Evolutionary conservation across 495 filamentous ascomycete genomes (phyloP).

Genomic region (Hypoxylon cercidicola): DNA sequence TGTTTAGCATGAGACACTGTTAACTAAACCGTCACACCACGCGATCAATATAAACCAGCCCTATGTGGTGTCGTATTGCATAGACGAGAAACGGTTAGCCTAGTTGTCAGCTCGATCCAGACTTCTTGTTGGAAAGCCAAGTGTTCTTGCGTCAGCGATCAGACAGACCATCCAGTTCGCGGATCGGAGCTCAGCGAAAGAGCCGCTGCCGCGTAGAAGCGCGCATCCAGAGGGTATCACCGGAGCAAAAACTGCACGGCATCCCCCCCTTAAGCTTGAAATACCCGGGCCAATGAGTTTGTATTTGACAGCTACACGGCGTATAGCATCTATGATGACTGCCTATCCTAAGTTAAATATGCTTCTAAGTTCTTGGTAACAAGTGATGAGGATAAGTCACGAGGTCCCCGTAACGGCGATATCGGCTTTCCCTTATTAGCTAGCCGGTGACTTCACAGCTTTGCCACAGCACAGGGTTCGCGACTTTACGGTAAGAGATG

Average conservation of each 20-base stretch:
- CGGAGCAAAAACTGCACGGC: background rate
- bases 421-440: conserved; percentile 9
- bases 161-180: conserved; percentile 23
- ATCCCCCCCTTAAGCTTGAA: background rate
- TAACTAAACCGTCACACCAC: conserved; percentile 2
- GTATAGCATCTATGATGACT: background rate
- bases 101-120: conserved; percentile 28
- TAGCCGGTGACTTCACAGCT: conserved; percentile 17
- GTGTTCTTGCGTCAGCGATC: conserved; percentile 29
- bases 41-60: conserved; percentile 21
- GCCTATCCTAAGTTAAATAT: background rate
- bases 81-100: conserved; percentile 10
- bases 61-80: conserved; percentile 38
- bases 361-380: conserved; percentile 1
- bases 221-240: background rate
- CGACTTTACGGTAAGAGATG: conserved; percentile 13
- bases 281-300: background rate
- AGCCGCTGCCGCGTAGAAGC: conserved; percentile 1
- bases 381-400: conserved; percentile 5
- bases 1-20: conserved; percentile 8
- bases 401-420: conserved; percentile 3
- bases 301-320: background rate
- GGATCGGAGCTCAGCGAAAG: conserved; percentile 35
- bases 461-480: background rate
- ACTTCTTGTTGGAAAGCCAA: conserved; percentile 18